Evolutionary conservation across 257 asterid genomes (phyloP).

Genomic region (Fraxinus anomala): DNA sequence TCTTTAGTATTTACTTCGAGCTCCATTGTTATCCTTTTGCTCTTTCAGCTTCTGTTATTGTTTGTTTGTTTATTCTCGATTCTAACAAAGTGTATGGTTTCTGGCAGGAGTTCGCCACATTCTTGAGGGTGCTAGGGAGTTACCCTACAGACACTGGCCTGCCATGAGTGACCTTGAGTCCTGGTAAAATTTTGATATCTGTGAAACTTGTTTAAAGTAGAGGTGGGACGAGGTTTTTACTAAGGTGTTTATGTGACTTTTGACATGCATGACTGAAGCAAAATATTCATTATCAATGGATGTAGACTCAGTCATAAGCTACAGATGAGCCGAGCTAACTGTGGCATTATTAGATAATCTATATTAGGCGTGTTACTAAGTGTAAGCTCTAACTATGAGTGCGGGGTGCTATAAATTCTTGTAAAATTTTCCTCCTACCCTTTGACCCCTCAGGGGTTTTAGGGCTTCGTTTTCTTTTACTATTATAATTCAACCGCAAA

Average conservation of each 20-base stretch:
- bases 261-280: neutral
- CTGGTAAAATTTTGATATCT: conserved; percentile 33
- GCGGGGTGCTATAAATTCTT: neutral
- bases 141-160: conserved; percentile 87
- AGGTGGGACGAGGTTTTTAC: neutral
- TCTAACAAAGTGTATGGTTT: neutral
- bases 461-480: neutral
- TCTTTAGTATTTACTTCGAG: neutral
- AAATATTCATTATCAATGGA: neutral
- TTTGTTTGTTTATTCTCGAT: neutral
- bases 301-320: neutral
- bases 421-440: neutral
- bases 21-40: neutral
- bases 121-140: conserved; percentile 94
- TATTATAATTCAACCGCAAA: neutral
- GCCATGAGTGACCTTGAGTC: conserved; percentile 42
- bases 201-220: conserved; percentile 3
- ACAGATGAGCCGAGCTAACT: neutral
- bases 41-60: neutral
- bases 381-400: neutral
- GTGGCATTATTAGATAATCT: neutral
- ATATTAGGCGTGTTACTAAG: neutral
- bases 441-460: neutral
- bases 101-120: conserved; percentile 90
- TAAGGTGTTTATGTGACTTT: neutral